Evolutionary conservation across 2,329 filamentous ascomycete species (phyloP).

Genomic region (Rugonectria rugulosa): DNA sequence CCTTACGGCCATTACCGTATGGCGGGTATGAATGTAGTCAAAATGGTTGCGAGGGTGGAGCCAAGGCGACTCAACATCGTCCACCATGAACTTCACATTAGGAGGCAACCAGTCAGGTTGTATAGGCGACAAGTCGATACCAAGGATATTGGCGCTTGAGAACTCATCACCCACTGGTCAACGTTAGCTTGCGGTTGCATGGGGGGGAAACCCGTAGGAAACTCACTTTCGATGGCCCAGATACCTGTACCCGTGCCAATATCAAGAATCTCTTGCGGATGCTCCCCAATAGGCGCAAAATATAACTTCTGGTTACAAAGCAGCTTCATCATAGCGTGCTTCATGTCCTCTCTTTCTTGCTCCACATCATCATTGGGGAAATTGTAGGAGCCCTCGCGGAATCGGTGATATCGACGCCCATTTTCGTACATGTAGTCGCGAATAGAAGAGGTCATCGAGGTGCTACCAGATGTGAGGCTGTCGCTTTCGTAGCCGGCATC

Average conservation of each 20-base stretch:
- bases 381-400: slow-evolving; percentile 61
- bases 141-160: slow-evolving; percentile 52
- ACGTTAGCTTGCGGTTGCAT: slow-evolving; percentile 18
- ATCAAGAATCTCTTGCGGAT: slow-evolving; percentile 61
- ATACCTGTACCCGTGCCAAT: slow-evolving; percentile 67
- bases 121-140: slow-evolving; percentile 57
- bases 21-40: slow-evolving; percentile 68
- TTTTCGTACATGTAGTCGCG: slow-evolving; percentile 63
- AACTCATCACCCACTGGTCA: slow-evolving; percentile 55
- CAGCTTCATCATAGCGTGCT: slow-evolving; percentile 60
- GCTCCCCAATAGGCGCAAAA: slow-evolving; percentile 58
- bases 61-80: slow-evolving; percentile 66
- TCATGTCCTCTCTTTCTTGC: slow-evolving; percentile 66
- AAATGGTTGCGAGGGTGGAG: slow-evolving; percentile 61
- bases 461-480: slow-evolving; percentile 45
- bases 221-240: slow-evolving; percentile 63
- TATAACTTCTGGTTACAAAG: slow-evolving; percentile 57
- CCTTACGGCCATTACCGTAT: slow-evolving; percentile 62
- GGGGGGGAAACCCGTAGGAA: background rate
- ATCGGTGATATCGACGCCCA: slow-evolving; percentile 65
- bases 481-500: slow-evolving; percentile 51
- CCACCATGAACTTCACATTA: slow-evolving; percentile 63
- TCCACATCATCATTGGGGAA: slow-evolving; percentile 69
- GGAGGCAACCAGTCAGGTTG: slow-evolving; percentile 61
- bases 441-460: slow-evolving; percentile 50